Evolutionary conservation across 140 eudicot genomes (phyloP), one percentile per base, ranked within the genome.

Genomic region (Stevia rebaudiana): DNA sequence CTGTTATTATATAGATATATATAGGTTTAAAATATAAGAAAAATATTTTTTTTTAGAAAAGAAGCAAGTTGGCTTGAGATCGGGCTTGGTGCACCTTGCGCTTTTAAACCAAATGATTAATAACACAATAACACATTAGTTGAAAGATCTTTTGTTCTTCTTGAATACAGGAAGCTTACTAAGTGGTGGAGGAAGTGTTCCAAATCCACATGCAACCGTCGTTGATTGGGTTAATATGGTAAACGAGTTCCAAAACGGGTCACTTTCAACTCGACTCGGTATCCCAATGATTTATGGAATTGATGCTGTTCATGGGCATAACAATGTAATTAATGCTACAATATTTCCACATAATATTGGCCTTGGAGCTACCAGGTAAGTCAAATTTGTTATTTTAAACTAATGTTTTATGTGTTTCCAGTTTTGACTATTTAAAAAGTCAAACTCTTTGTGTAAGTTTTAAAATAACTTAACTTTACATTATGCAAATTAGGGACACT

Each of bases 281-380:
- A 87, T 87, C 74, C 95, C 95, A 5, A 83, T 86, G 91, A 83
- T 86, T 69, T 86, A 86, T 60, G 95, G 95, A 18, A 81, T 86
- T 55, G 95, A 86, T 81, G 95, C 95, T 5, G 84, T 87, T 76
- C 95, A 87, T 68, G 95, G 95, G 21, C 85, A 87, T 79, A 87
- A 87, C 72, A 84, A 81, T 74, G 91, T 87, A 21, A 67, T 83
- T 36, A 81, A 81, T 61, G 95, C 95, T 46, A 87, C 95, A 44
- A 81, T 87, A 30, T 87, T 87, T 53, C 95, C 95, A 4, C 95
- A 87, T 69, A 87, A 83, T 62, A 63, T 87, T 70, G 95, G 95
- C 49, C 95, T 87, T 65, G 95, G 95, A 47, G 95, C 84, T 44
- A 84, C 95, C 49, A 87, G 95, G 95, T 57, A 77, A 79, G 88